phyloP scores from a whole-genome alignment of 495 filamentous ascomycete species.

The Staphylotrichum longicolle region DNA sequence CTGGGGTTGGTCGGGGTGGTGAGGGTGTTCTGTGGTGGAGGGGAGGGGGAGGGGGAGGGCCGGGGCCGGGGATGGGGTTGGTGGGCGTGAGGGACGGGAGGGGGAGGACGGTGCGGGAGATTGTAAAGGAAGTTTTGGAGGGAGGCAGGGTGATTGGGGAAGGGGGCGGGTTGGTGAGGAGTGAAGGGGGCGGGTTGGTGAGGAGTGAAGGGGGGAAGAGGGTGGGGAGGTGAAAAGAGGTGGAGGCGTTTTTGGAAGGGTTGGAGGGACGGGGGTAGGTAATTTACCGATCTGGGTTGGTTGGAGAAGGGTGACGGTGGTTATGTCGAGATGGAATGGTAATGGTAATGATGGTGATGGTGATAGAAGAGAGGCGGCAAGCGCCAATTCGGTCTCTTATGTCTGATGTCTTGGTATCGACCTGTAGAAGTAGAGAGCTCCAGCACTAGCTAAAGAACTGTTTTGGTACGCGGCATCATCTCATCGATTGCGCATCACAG shows the following conservation, averaged over 20 bases:
- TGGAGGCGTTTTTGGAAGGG: background rate
- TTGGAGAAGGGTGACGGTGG: no score
- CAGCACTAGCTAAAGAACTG: no score
- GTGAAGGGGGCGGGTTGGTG: background rate
- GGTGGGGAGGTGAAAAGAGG: background rate
- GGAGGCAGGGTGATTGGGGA: no score
- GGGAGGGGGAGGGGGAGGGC: background rate
- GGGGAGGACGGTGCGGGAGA: background rate
- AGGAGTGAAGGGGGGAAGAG: background rate
- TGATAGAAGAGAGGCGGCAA: no score
- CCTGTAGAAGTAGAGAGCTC: no score
- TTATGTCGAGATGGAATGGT: no score
- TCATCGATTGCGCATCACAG: no score
- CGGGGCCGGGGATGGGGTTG: background rate
- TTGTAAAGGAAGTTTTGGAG: background rate
- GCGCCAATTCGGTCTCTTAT: no score
- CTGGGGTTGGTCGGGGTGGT: constrained; percentile 2
- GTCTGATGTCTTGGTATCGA: no score
- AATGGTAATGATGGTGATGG: no score
- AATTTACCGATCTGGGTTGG: no score
- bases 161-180: background rate
- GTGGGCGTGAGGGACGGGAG: background rate
- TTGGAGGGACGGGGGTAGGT: background rate
- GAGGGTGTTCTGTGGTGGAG: background rate
- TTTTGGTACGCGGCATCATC: no score